Conservation (phyloP, 768 basidiomycete genomes). For the Imleria badia region DNA sequence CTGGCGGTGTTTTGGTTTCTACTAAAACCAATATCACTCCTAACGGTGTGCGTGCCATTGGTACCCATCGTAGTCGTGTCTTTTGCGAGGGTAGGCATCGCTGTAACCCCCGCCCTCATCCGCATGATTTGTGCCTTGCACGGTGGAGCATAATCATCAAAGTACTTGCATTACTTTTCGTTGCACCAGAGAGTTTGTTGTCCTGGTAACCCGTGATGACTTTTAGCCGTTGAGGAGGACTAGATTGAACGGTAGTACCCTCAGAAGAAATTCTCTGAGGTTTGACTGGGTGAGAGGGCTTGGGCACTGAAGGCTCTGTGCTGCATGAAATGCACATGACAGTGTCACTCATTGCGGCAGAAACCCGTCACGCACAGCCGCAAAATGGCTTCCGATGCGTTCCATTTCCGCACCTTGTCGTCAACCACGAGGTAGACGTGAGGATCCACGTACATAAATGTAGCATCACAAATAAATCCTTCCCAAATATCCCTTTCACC, state of each 20-base stretch:
- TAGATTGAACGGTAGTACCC: not conserved
- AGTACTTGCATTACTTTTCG: constrained; percentile 7
- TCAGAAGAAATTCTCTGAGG: too few relatives aligned
- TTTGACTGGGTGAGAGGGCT: too few relatives aligned
- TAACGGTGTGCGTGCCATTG: not conserved
- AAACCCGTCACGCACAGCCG: too few relatives aligned
- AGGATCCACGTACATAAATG: too few relatives aligned
- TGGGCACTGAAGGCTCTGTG: too few relatives aligned
- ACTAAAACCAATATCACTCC: not conserved
- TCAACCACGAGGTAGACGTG: too few relatives aligned
- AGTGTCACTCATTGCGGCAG: too few relatives aligned
- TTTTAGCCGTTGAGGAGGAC: not conserved
- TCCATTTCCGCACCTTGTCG: too few relatives aligned
- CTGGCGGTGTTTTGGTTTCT: not conserved
- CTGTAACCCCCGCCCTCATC: not conserved
- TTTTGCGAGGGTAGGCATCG: not conserved
- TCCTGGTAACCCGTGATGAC: not conserved
- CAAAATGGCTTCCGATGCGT: too few relatives aligned
- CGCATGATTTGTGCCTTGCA: not conserved
- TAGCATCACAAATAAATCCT: too few relatives aligned
- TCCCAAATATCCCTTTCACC: too few relatives aligned
- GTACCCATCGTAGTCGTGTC: not conserved
- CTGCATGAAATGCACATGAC: too few relatives aligned
- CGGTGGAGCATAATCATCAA: not conserved
- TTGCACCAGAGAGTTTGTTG: not conserved